Base-by-base conservation (phyloP, 306 rosid species). In the Sphenostylis stenocarpa region DNA sequence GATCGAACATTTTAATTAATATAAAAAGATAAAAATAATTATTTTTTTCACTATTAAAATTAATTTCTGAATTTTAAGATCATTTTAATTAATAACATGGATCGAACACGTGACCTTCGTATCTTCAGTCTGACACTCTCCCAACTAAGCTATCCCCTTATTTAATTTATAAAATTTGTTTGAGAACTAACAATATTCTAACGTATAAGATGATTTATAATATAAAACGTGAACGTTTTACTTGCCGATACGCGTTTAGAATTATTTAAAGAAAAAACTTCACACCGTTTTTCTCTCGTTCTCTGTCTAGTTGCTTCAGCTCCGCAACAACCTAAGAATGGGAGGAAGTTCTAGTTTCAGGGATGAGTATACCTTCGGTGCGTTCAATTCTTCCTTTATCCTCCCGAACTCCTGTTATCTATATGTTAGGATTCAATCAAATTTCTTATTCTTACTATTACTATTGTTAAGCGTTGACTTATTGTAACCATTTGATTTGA, bases 81-180 rank as follows among this genome's bases (percentile, higher is more conserved):
- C n/a, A n/a, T n/a, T n/a, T n/a, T n/a, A n/a, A n/a, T n/a, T n/a
- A n/a, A n/a, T n/a, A n/a, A n/a, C n/a, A n/a, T 84, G 84, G 84
- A 84, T 84, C 87, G 87, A 84, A 84, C 84, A 80, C 79, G 82
- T 76, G 82, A 84, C 87, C 84, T 84, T 84, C 84, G 75, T 84
- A 84, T 84, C 87, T 84, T 84, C 87, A 84, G 84, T 79, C 81
- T 79, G 87, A 84, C 76, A 82, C 87, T 84, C 87, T 84, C 87
- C 87, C 87, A 84, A 84, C 84, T 84, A 82, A 80, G 82, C 84
- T 84, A 84, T 84, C 87, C 87, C 87, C 87, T n/a, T n/a, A n/a
- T n/a, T n/a, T n/a, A n/a, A n/a, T n/a, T n/a, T n/a, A n/a, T n/a
- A n/a, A n/a, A n/a, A n/a, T n/a, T n/a, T n/a, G n/a, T n/a, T n/a